Evolutionary conservation across 306 rosid genomes (phyloP).

Genomic region (Sicyos baderoa): DNA sequence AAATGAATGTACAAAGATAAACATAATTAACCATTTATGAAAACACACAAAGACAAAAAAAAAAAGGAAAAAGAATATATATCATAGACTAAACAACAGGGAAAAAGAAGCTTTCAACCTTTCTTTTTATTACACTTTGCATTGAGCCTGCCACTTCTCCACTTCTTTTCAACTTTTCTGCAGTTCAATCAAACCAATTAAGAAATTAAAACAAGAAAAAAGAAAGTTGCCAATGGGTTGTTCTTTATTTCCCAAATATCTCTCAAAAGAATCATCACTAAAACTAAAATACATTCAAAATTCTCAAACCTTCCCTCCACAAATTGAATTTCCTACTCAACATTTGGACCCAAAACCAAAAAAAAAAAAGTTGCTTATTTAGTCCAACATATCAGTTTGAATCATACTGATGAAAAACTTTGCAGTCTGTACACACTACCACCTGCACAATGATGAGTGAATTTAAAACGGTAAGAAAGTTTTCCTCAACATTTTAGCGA

Average conservation of each 20-base stretch:
- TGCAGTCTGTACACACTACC: not conserved
- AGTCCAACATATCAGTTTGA: slow-evolving; percentile 6
- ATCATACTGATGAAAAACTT: slow-evolving; percentile 17
- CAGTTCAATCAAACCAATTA: slow-evolving; percentile 18
- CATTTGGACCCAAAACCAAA: not conserved
- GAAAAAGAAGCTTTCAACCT: slow-evolving; percentile 17
- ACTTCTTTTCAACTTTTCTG: slow-evolving; percentile 30
- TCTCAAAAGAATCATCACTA: slow-evolving; percentile 11
- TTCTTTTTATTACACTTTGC: slow-evolving; percentile 28
- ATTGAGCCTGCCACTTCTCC: slow-evolving; percentile 38
- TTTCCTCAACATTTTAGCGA: not conserved
- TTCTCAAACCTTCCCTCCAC: slow-evolving; percentile 11
- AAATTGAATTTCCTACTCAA: slow-evolving; percentile 4
- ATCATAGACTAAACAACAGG: not conserved
- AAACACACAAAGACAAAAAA: not conserved
- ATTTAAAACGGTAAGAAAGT: not conserved
- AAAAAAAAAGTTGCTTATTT: not conserved
- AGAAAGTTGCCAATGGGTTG: not conserved
- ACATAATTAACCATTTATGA: not conserved
- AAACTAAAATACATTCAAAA: slow-evolving; percentile 5
- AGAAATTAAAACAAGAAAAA: slow-evolving; percentile 6
- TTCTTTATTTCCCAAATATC: not conserved
- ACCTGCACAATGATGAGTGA: slow-evolving; percentile 14
- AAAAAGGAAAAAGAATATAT: not conserved
- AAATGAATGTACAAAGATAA: not conserved